Base-by-base conservation (phyloP, 2,329 filamentous ascomycete species). In the Exophiala phaeomuriformis region DNA sequence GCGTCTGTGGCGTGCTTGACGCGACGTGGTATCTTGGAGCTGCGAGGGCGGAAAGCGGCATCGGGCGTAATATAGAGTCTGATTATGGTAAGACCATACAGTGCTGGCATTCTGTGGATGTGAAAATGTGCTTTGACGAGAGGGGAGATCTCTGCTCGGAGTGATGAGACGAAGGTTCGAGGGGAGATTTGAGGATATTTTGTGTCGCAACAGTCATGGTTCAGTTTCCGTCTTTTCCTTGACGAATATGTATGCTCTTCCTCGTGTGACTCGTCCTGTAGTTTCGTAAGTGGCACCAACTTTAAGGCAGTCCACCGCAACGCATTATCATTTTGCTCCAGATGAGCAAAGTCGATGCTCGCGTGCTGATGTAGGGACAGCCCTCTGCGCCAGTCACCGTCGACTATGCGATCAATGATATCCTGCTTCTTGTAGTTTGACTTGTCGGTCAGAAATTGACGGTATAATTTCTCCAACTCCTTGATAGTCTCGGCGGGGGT, bases 91-190 rank as follows among this genome's bases (percentile, higher is more conserved):
- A 93, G 72, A 0, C 86, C 81, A n/a, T 86, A 74, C 1, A 49
- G 52, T 10, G 53, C 8, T 12, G 43, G 41, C 5, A 73, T 63
- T n/a, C 84, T 80, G 60, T 86, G 83, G 56, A 93, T 80, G 62
- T 88, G 84, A 68, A 88, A 93, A 69, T 94, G 87, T 3, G 86
- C 86, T 68, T 93, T 94, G 62, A 90, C 80, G 54, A 93, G 79
- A 1, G 88, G 86, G 1, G 88, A 75, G 12, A 90, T 78, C 64
- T 90, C 84, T 39, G 76, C 75, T 61, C 90, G 85, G 1, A 95
- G 79, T 60, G 84, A 85, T 59, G 81, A 80, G 36, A 94, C 74
- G 67, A 95, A 95, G 0, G 85, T 87, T 3, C 86, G 82, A 1
- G 88, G 85, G 64, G 94, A 87, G 64, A 58, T 69, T 67, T 53